Evolutionary conservation across 345 rosid species (phyloP).

Genomic region (Populus alba): DNA sequence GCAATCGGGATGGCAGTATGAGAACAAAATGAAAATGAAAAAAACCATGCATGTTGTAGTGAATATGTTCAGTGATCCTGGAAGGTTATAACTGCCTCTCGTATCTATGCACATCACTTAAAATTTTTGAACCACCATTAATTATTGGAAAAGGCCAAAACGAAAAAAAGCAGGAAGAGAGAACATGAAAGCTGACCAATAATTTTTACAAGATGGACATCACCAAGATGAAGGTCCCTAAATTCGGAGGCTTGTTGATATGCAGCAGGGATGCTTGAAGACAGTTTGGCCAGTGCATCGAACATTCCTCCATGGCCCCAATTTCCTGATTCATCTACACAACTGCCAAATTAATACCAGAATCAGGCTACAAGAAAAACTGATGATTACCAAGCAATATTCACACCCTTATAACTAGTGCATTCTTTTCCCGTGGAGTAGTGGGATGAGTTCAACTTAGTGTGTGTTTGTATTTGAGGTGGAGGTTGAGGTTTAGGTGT

Average conservation of each 20-base stretch:
- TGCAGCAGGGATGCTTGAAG: conserved; percentile 47
- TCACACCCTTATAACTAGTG: background rate
- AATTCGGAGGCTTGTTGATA: conserved; percentile 62
- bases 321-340: conserved; percentile 77
- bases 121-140: no score
- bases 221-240: conserved; percentile 80
- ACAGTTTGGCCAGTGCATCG: conserved; percentile 58
- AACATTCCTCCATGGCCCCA: conserved; percentile 97
- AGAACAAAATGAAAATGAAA: no score
- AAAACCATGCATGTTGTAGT: no score
- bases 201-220: conserved; percentile 65
- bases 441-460: background rate
- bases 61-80: background rate
- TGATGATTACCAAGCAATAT: background rate
- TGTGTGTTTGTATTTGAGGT: no score
- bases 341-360: conserved; percentile 41
- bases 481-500: no score
- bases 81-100: background rate
- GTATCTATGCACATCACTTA: no score
- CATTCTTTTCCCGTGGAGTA: background rate
- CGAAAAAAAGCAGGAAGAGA: background rate
- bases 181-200: conserved; percentile 42
- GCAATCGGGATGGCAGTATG: no score
- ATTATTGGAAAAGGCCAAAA: no score
- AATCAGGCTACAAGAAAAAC: conserved; percentile 9